phyloP scores from a whole-genome alignment of 805 yeast genomes.

The Peterozyma xylosa region DNA sequence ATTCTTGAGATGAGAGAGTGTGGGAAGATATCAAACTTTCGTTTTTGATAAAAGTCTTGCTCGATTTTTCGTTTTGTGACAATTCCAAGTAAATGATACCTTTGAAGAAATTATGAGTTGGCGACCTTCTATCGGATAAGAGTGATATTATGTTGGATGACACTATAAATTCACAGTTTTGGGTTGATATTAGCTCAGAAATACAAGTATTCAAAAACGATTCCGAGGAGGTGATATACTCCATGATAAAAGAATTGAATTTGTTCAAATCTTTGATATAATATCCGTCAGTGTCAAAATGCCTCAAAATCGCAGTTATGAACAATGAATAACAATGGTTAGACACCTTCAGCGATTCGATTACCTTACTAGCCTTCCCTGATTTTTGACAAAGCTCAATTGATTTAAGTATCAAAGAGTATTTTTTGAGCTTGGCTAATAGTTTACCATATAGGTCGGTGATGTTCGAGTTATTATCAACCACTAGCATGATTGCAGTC shows the following conservation, averaged over 20 bases:
- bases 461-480: slow-evolving; percentile 22
- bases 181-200: slow-evolving; percentile 14
- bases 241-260: slow-evolving; percentile 11
- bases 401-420: slow-evolving; percentile 6
- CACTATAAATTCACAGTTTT: not conserved
- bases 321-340: not conserved
- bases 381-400: not conserved
- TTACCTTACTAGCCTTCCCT: too few species aligned
- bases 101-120: slow-evolving; percentile 16
- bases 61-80: slow-evolving; percentile 20
- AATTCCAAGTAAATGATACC: slow-evolving; percentile 18
- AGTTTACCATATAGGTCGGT: slow-evolving; percentile 15
- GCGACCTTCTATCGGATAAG: slow-evolving; percentile 15
- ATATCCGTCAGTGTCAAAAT: slow-evolving; percentile 16
- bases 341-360: not conserved
- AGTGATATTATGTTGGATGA: slow-evolving; percentile 10
- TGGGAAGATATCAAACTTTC: slow-evolving; percentile 20
- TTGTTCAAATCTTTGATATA: slow-evolving; percentile 14
- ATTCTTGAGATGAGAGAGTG: slow-evolving; percentile 11
- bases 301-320: slow-evolving; percentile 2
- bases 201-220: slow-evolving; percentile 15
- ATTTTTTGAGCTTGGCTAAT: slow-evolving; percentile 3
- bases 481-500: slow-evolving; percentile 19
- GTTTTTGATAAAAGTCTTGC: slow-evolving; percentile 19
- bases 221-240: slow-evolving; percentile 6